Evolutionary conservation across 106 monocot species (phyloP), one percentile per base, ranked within the genome.

Genomic region (Phalaenopsis equestris): DNA sequence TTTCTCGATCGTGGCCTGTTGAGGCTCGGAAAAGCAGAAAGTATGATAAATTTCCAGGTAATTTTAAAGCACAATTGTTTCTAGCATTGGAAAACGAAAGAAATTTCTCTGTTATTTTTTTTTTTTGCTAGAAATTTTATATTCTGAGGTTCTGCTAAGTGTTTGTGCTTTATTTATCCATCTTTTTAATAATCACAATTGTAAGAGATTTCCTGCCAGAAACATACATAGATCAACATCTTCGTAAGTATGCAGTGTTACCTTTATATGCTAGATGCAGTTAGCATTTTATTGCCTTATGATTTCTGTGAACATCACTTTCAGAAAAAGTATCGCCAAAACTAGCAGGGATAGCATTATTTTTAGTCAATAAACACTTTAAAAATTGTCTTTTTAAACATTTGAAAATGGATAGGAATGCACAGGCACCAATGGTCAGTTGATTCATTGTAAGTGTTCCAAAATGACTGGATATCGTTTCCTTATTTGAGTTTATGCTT

Each of bases 1-100:
- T 93, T 64, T 92, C 91, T 58, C 81, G 39, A 23, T 95, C 99
- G 12, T 99, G 99, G 99, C 95, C 94, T 55, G 49, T 67, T 42
- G 90, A 90, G 79, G 73, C 75, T 78, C 81, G 72, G 58, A 93
- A 79, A 48, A 86, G 83, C 80, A 89, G 86, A 78, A 87, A 80
- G 49, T 83, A 83, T 78, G 76, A 85, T 48, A 82, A 81, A 78
- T 73, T 77, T 57, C 80, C 84, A 84, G 96, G 96, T 96, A 80
- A 37, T 75, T 16, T 19, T 38, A 75, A 16, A 43, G 41, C 43
- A 75, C 39, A 41, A 41, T 72, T 72, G 39, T 72, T 41, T 72
- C 36, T 11, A 15, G 30, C 15, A 38, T 72, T 41, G 2, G 2
- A 72, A 41, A 41, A 41, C 6, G 64, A 65, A 23, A 65, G 64